phyloP scores from a whole-genome alignment of 805 yeast species.

The Zygosaccharomyces pseudorouxii region DNA sequence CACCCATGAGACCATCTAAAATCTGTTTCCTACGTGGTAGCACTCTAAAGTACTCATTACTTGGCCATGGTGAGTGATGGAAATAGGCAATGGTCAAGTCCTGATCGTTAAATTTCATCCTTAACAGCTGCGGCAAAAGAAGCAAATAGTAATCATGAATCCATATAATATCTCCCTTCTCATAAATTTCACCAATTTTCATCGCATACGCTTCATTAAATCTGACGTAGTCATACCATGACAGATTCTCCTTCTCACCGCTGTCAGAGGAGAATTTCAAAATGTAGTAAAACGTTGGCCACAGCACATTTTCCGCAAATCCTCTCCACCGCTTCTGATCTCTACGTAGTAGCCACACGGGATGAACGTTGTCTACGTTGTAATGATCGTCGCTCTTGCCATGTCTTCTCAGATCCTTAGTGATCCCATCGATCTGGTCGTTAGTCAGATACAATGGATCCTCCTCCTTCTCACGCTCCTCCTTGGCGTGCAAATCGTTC shows the following conservation, averaged over 20 bases:
- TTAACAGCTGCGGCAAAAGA: constrained; percentile 73
- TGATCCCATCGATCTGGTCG: constrained; percentile 45
- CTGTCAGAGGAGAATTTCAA: constrained; percentile 71
- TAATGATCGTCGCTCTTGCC: constrained; percentile 46
- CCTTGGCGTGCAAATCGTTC: background rate
- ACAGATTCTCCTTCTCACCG: constrained; percentile 55
- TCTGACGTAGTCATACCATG: constrained; percentile 86
- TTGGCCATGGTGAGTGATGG: constrained; percentile 90
- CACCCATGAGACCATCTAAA: constrained; percentile 87
- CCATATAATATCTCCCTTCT: constrained; percentile 90
- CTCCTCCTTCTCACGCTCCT: constrained; percentile 22
- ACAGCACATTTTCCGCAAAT: constrained; percentile 83
- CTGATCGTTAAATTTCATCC: constrained; percentile 59
- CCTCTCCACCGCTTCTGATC: constrained; percentile 81
- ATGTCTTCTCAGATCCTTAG: constrained; percentile 17
- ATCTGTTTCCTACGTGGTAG: constrained; percentile 76
- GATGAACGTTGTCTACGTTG: constrained; percentile 46
- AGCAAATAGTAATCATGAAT: constrained; percentile 85
- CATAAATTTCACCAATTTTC: constrained; percentile 63
- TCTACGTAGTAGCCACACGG: constrained; percentile 81
- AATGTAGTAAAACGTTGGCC: constrained; percentile 96
- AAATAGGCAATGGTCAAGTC: constrained; percentile 72
- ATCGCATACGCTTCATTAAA: constrained; percentile 89
- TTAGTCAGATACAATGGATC: constrained; percentile 61
- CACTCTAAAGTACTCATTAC: constrained; percentile 89